Base-by-base conservation (phyloP, 345 rosid species). In the Eucalyptus polybractea region DNA sequence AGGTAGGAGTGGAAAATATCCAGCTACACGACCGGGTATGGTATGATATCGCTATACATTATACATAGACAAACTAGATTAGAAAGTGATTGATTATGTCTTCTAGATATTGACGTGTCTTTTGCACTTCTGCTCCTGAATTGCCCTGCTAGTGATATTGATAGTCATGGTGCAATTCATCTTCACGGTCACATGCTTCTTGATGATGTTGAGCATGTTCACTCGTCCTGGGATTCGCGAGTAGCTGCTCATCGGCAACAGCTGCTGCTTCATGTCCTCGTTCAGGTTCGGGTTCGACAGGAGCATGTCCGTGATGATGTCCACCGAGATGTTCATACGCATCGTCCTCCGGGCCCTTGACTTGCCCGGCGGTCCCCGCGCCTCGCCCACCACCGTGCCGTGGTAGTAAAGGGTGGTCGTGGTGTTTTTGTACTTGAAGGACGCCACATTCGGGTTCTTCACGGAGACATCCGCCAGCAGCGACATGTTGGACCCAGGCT, bases 391-490 rank as follows among this genome's bases (percentile, higher is more conserved):
- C 50, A 94, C 53, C 50, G 31, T 45, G 47, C 95, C 96, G 6
- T 89, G 93, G 93, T 96, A 95, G 91, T 91, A 95, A n/a, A 96
- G 91, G 33, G 92, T 88, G 1, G 99, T 94, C 31, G 95, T 93
- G 17, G 98, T 96, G 94, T 94, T 95, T 1, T 76, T 86, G 56
- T 95, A 95, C 93, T 56, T 96, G 93, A 96, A 97, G 11, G 99
- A 95, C 9, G 96, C 97, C 7, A 89, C 37, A 90, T 96, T 97
- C 1, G 97, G 97, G 87, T 96, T 97, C 87, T 96, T 97, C 90
- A 96, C 97, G 0, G 97, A 95, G 3, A 95, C 92, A 50, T 96
- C 98, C 17, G 94, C 97, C 40, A 95, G 33, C 27, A 96, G 33
- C 10, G 98, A 92, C 65, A 97, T 93, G 95, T 97, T 97, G 58